phyloP scores from a whole-genome alignment of 805 yeast species.

The Candida suzukii region DNA sequence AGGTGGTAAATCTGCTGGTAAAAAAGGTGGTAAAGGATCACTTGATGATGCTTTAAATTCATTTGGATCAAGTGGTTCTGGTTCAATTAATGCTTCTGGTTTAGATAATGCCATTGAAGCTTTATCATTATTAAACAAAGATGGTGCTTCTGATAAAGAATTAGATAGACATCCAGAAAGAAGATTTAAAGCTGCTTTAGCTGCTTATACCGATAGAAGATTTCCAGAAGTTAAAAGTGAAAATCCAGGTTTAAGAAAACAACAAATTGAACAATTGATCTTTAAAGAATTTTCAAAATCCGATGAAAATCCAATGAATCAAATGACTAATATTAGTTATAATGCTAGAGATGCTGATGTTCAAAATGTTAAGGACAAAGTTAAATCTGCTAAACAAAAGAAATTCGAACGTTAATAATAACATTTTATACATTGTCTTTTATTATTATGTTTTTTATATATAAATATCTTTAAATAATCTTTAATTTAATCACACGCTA shows the following conservation, averaged over 20 bases:
- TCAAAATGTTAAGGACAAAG: conserved; percentile 24
- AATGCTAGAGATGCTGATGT: conserved; percentile 57
- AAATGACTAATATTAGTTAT: conserved; percentile 52
- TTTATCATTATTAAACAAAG: conserved; percentile 53
- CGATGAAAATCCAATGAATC: conserved; percentile 81
- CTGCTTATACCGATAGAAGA: conserved; percentile 64
- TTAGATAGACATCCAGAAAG: conserved; percentile 86
- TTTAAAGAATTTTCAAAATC: conserved; percentile 78
- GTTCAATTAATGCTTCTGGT: conserved; percentile 63
- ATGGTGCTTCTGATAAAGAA: conserved; percentile 51
- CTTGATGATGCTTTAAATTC: conserved; percentile 61
- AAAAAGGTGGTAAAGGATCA: conserved; percentile 41
- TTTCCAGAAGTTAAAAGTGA: conserved; percentile 69
- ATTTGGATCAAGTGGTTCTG: conserved; percentile 27
- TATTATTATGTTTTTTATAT: no score
- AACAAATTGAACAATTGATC: conserved; percentile 67
- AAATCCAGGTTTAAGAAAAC: conserved; percentile 71
- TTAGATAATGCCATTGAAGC: conserved; percentile 77
- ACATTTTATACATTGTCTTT: no score
- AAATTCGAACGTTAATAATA: conserved; percentile 24
- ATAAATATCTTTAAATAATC: no score
- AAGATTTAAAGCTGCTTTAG: conserved; percentile 74
- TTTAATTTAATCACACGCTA: no score
- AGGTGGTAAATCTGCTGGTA: conserved; percentile 50
- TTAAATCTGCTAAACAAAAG: conserved; percentile 24